Base-by-base conservation (phyloP, 768 basidiomycete genomes). In the Termitomyces sp. region DNA sequence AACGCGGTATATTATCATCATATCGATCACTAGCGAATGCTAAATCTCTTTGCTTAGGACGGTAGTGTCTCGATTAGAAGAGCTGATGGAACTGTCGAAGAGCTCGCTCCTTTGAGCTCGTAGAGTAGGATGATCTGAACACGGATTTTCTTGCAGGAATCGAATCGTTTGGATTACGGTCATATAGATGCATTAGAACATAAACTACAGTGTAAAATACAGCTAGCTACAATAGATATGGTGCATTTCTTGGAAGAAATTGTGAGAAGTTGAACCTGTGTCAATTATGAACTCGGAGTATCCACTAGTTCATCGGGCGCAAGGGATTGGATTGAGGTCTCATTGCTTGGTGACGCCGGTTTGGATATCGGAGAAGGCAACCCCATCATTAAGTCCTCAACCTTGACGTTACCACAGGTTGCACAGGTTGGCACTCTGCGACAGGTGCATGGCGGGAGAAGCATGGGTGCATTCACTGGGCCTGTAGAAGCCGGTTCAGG, bases 1-100 rank as follows among this genome's bases (percentile, higher is more conserved):
- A 94, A 94, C 66, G 79, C 85, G 76, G 92, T 91, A 48, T 49
- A 76, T 63, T 16, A 39, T 22, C 8, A 1, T 24, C 44, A 12
- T 20, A 40, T 51, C 22, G 54, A 54, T 18, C n/a, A 24, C 4
- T 38, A 8, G 20, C 7, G 2, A 35, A 32, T n/a, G 46, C 45
- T 35, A 52, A 57, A 45, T 5, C 2, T 44, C 36, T 50, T 58
- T 35, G 39, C 28, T 32, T 62, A 89, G 86, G 87, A 91, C 67
- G 90, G 90, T 0, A 87, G 85, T 56, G 86, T 91, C 16, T 87
- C 87, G 0, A 78, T 89, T 33, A 84, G 82, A 69, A 81, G 74
- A 73, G 72, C 75, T 44, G 83, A 86, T 70, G 87, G 86, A 7
- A 71, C 69, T 16, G 67, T 77, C 2, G 79, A 81, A 62, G 67